Conservation (phyloP, 2,329 filamentous ascomycete species). For the Akanthomyces uredinophilus region DNA sequence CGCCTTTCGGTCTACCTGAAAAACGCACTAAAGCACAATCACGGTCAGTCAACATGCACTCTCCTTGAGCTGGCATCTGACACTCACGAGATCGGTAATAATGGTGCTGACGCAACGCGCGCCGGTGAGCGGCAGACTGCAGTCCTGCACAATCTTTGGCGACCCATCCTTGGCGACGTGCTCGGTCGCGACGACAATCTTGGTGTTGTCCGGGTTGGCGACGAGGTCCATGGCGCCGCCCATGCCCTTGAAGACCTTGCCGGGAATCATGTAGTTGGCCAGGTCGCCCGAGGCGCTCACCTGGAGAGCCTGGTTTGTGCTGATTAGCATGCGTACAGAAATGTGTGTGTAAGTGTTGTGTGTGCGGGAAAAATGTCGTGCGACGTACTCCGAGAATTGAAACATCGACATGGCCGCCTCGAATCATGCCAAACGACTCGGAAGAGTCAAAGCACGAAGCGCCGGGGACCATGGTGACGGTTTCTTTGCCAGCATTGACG, state of each 20-base stretch:
- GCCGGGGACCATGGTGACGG: conserved; percentile 71
- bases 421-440: conserved; percentile 84
- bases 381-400: conserved; percentile 64
- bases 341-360: no score
- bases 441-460: conserved; percentile 73
- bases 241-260: conserved; percentile 85
- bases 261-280: conserved; percentile 87
- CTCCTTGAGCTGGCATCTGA: not conserved
- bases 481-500: conserved; percentile 85
- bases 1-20: conserved; percentile 59
- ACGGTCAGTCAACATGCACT: not conserved
- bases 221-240: conserved; percentile 73
- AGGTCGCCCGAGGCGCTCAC: conserved; percentile 74
- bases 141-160: conserved; percentile 61
- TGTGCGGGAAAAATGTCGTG: not conserved
- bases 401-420: conserved; percentile 77
- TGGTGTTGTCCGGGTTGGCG: conserved; percentile 64
- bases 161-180: conserved; percentile 65
- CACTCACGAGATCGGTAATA: conserved; percentile 65
- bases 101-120: conserved; percentile 65
- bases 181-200: conserved; percentile 67
- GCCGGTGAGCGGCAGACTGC: conserved; percentile 60
- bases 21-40: conserved; percentile 52
- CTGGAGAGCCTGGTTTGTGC: conserved; percentile 55
- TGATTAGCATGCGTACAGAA: conserved; percentile 7